A percentile compares a stretch with the other conserved stretches of the same genome.
phyloP scores from a whole-genome alignment of 176 grass and related monocot species.

The Alopecurus myosuroides region DNA sequence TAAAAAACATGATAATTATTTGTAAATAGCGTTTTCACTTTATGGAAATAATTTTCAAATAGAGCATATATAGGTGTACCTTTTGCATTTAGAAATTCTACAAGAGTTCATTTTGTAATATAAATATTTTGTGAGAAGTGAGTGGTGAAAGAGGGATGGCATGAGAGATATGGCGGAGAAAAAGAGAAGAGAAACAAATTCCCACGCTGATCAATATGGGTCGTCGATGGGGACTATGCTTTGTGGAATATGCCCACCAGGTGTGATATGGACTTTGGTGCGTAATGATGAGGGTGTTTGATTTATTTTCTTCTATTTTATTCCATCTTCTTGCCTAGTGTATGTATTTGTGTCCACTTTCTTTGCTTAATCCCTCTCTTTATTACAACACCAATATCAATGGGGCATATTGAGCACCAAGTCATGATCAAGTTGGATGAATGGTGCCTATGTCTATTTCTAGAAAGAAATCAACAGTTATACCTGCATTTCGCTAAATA shows the following conservation, averaged over 20 bases:
- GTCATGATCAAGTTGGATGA: conserved; percentile 21
- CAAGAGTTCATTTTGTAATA: not conserved
- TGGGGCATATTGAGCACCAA: conserved; percentile 19
- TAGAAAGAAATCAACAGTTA: not conserved
- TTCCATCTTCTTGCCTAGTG: not conserved
- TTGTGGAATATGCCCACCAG: conserved; percentile 16
- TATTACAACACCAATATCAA: conserved; percentile 10
- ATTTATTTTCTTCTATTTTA: not conserved
- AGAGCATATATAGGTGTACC: not conserved
- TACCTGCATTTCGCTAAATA: too few relatives aligned
- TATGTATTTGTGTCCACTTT: not conserved
- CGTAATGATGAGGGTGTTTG: not conserved
- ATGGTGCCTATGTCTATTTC: conserved; percentile 13
- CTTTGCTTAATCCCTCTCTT: not conserved
- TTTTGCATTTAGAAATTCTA: not conserved
- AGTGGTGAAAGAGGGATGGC: not conserved
- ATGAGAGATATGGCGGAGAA: not conserved
- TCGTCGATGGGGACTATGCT: conserved; percentile 33
- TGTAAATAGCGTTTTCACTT: too few relatives aligned
- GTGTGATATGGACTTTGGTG: conserved; percentile 33
- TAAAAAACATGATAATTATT: too few relatives aligned
- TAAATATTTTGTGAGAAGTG: not conserved
- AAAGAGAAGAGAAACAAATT: conserved; percentile 32
- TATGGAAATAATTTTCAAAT: too few relatives aligned
- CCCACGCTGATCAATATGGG: conserved; percentile 28